Evolutionary conservation across 441 rosid genomes (phyloP).

Genomic region (Adansonia gregorii): DNA sequence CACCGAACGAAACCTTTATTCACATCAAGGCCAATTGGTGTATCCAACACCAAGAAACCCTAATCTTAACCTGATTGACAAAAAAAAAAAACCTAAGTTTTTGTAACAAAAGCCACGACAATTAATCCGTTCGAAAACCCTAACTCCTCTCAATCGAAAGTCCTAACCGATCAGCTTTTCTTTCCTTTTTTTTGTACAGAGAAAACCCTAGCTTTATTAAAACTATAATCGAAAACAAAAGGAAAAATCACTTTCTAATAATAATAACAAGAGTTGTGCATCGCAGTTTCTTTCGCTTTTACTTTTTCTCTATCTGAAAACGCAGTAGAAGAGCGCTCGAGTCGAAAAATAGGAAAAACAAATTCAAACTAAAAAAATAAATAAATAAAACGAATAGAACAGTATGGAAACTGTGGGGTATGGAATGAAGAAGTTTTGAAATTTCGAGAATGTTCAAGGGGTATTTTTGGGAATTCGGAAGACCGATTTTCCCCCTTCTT

Average conservation of each 20-base stretch:
- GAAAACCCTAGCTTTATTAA: constrained; percentile 38
- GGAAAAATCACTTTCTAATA: constrained; percentile 2
- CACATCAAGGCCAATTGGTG: constrained; percentile 37
- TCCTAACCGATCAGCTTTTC: constrained; percentile 28
- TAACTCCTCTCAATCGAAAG: constrained; percentile 40
- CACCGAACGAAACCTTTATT: constrained; percentile 34
- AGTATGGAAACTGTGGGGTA: neutral
- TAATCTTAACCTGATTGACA: neutral
- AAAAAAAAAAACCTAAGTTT: constrained; percentile 20
- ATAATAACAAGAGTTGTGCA: neutral
- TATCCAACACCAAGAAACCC: neutral
- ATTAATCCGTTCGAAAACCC: constrained; percentile 32
- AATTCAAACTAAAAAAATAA: neutral
- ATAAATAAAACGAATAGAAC: constrained; percentile 15
- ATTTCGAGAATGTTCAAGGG: constrained; percentile 42
- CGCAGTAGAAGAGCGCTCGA: constrained; percentile 22
- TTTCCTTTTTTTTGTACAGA: constrained; percentile 18
- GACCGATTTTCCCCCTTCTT: no score
- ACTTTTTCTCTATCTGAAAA: neutral
- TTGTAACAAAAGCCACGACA: constrained; percentile 7
- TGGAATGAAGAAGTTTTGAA: constrained; percentile 26
- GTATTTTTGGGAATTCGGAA: constrained; percentile 36
- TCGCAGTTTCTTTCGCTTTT: neutral
- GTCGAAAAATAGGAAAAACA: constrained; percentile 15
- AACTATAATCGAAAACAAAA: constrained; percentile 28